Evolutionary conservation across 2,329 filamentous ascomycete species (phyloP).

Genomic region (Aplosporella prunicola): DNA sequence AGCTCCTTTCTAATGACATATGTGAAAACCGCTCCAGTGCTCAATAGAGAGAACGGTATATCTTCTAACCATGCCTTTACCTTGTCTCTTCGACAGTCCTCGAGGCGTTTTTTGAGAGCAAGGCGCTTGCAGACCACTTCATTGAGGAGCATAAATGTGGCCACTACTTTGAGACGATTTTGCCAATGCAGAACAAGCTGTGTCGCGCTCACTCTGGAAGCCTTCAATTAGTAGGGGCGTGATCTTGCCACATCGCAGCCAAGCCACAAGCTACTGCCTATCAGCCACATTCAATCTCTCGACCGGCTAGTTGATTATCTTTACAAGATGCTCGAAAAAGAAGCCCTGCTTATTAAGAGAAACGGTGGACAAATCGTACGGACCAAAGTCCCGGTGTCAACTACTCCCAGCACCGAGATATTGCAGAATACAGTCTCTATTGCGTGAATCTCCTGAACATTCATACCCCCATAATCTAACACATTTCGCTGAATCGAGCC

Average conservation of each 20-base stretch:
- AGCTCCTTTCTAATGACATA: no score
- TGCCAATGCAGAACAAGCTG: no score
- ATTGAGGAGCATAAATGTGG: no score
- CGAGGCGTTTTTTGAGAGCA: constrained; percentile 2
- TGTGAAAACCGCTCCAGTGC: no score
- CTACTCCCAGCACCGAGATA: constrained; percentile 12
- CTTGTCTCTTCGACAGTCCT: no score
- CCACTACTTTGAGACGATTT: no score
- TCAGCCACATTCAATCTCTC: constrained; percentile 12
- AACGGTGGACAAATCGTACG: constrained; percentile 8
- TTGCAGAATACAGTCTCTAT: constrained; percentile 19
- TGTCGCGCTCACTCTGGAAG: constrained; percentile 20
- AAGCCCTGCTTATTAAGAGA: constrained; percentile 11
- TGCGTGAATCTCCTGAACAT: constrained; percentile 25
- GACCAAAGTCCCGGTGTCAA: constrained; percentile 1
- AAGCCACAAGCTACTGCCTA: constrained; percentile 12
- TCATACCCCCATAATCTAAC: constrained; percentile 25
- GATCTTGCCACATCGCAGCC: constrained; percentile 10
- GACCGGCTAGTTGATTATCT: constrained; percentile 14
- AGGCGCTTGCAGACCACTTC: constrained; percentile 7
- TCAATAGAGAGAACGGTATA: no score
- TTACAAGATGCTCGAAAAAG: constrained; percentile 15
- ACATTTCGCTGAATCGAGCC: constrained; percentile 21
- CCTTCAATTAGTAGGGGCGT: constrained; percentile 18
- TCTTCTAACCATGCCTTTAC: no score